Evolutionary conservation across 2,329 filamentous ascomycete species (phyloP), one percentile per base, ranked within the genome.

Genomic region (Chrysosporium queenslandicum): DNA sequence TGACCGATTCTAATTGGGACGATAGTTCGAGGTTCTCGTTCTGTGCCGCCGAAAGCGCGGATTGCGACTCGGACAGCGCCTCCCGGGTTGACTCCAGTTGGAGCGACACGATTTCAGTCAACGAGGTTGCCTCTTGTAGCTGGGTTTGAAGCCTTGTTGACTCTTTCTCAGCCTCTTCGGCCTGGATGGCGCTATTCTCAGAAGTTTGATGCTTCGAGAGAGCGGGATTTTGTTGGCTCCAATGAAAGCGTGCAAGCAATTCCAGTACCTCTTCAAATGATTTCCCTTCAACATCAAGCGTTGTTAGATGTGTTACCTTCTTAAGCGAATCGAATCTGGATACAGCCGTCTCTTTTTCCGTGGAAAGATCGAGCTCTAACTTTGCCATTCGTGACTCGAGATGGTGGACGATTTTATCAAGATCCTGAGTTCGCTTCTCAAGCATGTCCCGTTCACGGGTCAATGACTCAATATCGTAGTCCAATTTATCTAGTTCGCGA

Each of bases 261-360:
- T 52, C 41, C 2, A 71, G 57, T n/a, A 72, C 67, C 39, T 71
- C 67, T 21, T 59, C 63, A 52, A 68, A 71, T 5, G 66, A 64
- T 53, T 64, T 69, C 21, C 63, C 63, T 5, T 60, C 60, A 2
- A 58, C 54, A 49, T 62, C 62, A 4, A 64, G 54, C 4, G 68
- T 66, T 2, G 69, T 55, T 32, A 70, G 66, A 7, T 61, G 63
- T 11, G 68, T 68, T 30, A 68, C 62, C 4, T 61, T 62, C 30
- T 67, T 68, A 11, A 71, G 56, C 1, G 66, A 67, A 47, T 64
- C 68, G 47, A 64, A 61, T 47, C 69, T 68, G 1, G 67, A 64
- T 30, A 62, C 62, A 20, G 67, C 60, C 46, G 69, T 66, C 1
- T 66, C 63, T 46, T 66, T 66, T 9, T 62, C 66, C 14, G 61